phyloP scores from a whole-genome alignment of 2,329 filamentous ascomycete species.

The Drechslerella coelobrocha region DNA sequence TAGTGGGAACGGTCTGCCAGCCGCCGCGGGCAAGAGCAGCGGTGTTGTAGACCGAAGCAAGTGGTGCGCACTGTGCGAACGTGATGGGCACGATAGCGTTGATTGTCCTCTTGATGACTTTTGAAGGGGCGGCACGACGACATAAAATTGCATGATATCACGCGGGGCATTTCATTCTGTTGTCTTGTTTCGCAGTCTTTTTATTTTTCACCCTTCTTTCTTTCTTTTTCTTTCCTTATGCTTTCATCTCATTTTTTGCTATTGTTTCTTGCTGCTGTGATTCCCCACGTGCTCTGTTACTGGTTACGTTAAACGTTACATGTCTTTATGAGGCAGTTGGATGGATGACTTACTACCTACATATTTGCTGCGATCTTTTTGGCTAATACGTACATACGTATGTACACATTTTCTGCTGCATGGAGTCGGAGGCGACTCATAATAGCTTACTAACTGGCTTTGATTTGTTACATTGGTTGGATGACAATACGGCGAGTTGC shows the following conservation, averaged over 20 bases:
- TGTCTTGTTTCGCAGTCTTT: not conserved
- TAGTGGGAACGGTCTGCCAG: conserved; percentile 66
- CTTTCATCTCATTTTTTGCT: not conserved
- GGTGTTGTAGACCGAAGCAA: conserved; percentile 81
- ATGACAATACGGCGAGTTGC: too few species aligned
- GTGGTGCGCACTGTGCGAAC: conserved; percentile 96
- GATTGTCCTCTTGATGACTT: conserved; percentile 91
- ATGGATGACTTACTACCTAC: conserved; percentile 1
- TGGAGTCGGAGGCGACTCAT: not conserved
- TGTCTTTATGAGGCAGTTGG: not conserved
- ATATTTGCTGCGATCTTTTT: not conserved
- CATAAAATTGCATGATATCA: too few species aligned
- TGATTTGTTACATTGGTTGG: not conserved
- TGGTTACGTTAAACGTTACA: not conserved
- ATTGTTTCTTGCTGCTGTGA: not conserved
- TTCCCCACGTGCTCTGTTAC: not conserved
- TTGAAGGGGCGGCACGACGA: conserved; percentile 55
- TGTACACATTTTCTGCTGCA: not conserved
- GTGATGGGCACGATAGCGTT: conserved; percentile 94
- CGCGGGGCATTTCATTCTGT: not conserved
- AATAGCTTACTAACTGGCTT: not conserved
- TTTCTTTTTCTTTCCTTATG: not conserved
- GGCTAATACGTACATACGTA: not conserved
- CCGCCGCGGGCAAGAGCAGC: conserved; percentile 78
- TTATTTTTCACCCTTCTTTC: not conserved